Base-by-base conservation (phyloP, 352 stramenopile genomes). In the Pythium brachiatum region DNA sequence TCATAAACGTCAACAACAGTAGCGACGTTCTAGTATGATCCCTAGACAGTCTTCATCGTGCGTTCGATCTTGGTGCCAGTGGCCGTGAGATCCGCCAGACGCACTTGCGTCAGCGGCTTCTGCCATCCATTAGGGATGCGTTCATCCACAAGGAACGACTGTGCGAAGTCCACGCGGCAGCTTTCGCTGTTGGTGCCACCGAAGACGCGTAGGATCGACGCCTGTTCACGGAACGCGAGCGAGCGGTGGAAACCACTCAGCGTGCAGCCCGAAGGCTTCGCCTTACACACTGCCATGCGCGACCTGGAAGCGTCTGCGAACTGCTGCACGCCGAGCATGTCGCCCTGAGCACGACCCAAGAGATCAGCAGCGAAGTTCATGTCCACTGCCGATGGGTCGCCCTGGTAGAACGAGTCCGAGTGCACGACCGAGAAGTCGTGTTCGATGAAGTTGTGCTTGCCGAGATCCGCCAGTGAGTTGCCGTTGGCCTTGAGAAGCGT, bases 391-490 rank as follows among this genome's bases (percentile, higher is more conserved):
- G 68, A 62, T 5, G 75, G 72, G 57, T 83, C 68, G 41, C 55
- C 34, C 27, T 67, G 75, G 59, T 65, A 77, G 53, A 72, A 72
- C 11, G 63, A 64, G 46, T 84, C 75, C 1, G 59, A 56, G 53
- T 81, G 75, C 15, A 66, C 68, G 16, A 87, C 53, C 25, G 78
- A 87, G 34, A 72, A 75, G 29, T 87, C 78, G 53, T 83, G 78
- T 52, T 84, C 78, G 38, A 81, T 73, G 15, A 64, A 69, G 66
- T 80, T 82, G 72, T 84, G 78, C 12, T 57, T 73, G 53, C 64
- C 44, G 15, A 87, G 69, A 36, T 79, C 72, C n/a, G 59, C 36
- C 36, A 44, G 21, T 13, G n/a, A 18, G 36, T 44, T 44, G 8
- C 36, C 36, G 15, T 13, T 44, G 29, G 31, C 39, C 31, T 68